Percentiles rank a stretch among this genome's conserved stretches.
These are phyloP conservation scores for Tylopilus intermedius DNA, from an alignment of 768 basidiomycete genomes.

Conservation along the genomic window DNA sequence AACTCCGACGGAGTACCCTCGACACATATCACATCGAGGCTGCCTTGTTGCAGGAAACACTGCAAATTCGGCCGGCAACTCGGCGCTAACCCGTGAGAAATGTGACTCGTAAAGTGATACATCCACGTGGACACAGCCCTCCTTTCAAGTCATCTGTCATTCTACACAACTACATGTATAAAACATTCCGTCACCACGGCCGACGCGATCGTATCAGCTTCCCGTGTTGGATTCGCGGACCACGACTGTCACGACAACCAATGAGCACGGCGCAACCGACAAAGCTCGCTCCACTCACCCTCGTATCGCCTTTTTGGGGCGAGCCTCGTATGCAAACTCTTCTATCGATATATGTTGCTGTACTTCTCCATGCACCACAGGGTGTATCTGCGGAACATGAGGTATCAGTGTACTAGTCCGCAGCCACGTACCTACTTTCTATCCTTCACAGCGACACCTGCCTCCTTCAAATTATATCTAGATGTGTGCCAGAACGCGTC, in stretches of 20 bases:
- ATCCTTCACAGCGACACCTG: conserved; percentile 63
- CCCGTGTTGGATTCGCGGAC: conserved; percentile 68
- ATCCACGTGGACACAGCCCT: conserved; percentile 20
- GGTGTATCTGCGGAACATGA: conserved; percentile 54
- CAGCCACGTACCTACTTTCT: conserved; percentile 48
- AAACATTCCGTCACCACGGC: conserved; percentile 23
- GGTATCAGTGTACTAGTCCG: neutral
- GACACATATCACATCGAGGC: conserved; percentile 34
- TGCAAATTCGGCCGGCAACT: conserved; percentile 11
- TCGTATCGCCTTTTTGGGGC: conserved; percentile 72
- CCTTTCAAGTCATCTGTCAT: conserved; percentile 15
- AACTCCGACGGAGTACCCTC: conserved; percentile 35
- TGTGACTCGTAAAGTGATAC: conserved; percentile 27
- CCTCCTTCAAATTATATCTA: conserved; percentile 55
- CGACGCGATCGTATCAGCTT: conserved; percentile 68
- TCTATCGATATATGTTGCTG: conserved; percentile 50
- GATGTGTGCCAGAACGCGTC: conserved; percentile 63
- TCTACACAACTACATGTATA: conserved; percentile 7
- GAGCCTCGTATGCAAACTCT: conserved; percentile 60
- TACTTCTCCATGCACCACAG: conserved; percentile 85
- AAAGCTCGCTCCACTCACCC: conserved; percentile 48
- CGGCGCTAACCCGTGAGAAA: conserved; percentile 25
- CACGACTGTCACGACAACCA: conserved; percentile 45
- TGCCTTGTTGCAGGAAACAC: conserved; percentile 28
- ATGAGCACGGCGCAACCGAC: neutral